Conservation (phyloP, 2,329 filamentous ascomycete species). For the Septoria linicola region DNA sequence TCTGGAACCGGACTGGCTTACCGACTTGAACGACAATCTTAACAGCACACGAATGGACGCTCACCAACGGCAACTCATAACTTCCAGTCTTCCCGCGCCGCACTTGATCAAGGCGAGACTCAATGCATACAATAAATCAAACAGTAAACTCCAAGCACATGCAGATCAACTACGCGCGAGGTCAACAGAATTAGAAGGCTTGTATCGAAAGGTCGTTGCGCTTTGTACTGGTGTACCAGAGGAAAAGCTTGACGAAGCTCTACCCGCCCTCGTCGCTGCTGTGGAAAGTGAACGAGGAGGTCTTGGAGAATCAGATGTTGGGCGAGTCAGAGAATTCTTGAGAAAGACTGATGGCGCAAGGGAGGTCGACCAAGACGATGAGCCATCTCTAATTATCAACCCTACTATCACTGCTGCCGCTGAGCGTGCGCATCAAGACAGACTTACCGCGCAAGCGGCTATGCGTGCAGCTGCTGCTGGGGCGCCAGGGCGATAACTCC, state of each 20-base stretch:
- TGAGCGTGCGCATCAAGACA: slow-evolving; percentile 7
- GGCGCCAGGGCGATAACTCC: neutral
- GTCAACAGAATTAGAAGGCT: slow-evolving; percentile 79
- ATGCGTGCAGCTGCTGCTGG: slow-evolving; percentile 5
- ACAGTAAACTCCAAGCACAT: slow-evolving; percentile 64
- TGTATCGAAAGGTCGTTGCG: slow-evolving; percentile 84
- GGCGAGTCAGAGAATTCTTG: slow-evolving; percentile 74
- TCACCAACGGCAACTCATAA: slow-evolving; percentile 24
- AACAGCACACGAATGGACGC: slow-evolving; percentile 17
- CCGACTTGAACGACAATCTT: slow-evolving; percentile 32
- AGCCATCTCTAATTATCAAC: slow-evolving; percentile 10
- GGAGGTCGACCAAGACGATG: slow-evolving; percentile 9
- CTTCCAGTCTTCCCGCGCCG: slow-evolving; percentile 31
- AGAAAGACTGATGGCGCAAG: slow-evolving; percentile 63
- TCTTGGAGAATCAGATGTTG: slow-evolving; percentile 57
- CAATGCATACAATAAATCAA: slow-evolving; percentile 74
- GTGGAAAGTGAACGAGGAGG: slow-evolving; percentile 73
- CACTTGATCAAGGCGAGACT: slow-evolving; percentile 62
- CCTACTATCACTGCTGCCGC: slow-evolving; percentile 11
- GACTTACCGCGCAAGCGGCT: neutral
- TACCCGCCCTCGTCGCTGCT: slow-evolving; percentile 78
- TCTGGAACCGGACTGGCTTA: slow-evolving; percentile 39
- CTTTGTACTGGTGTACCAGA: slow-evolving; percentile 81
- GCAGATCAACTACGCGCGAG: slow-evolving; percentile 72
- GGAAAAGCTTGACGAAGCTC: slow-evolving; percentile 72